phyloP scores from a whole-genome alignment of 75 land plant species.

The Larix kaempferi region DNA sequence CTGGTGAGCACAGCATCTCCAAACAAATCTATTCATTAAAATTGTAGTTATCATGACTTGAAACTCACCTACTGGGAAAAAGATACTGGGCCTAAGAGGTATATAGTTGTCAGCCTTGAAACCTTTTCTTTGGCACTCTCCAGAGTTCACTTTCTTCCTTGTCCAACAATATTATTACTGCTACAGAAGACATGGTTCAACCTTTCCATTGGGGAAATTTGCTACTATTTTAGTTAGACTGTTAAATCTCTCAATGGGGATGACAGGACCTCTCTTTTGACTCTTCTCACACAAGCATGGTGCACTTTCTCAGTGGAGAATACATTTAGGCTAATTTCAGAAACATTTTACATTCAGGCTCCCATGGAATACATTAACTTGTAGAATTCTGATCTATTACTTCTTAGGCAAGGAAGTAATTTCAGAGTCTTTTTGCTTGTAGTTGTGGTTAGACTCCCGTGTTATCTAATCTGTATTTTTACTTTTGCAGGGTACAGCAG shows the following conservation, averaged over 20 bases:
- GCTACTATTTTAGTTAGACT: background rate
- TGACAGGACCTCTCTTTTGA: background rate
- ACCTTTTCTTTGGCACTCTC: background rate
- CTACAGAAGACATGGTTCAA: no score
- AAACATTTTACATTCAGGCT: no score
- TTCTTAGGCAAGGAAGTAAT: background rate
- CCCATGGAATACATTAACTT: background rate
- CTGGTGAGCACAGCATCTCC: no score
- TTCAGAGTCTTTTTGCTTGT: background rate
- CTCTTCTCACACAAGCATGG: background rate
- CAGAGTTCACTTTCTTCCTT: no score
- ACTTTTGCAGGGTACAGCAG: slow-evolving; percentile 64
- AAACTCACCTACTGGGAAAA: background rate
- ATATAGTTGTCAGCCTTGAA: background rate
- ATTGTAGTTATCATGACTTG: no score
- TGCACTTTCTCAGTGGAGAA: background rate
- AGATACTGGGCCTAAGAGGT: background rate
- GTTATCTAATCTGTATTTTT: background rate
- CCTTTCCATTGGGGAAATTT: background rate
- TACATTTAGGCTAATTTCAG: no score
- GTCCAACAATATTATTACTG: no score
- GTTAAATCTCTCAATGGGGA: background rate
- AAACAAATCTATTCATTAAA: no score
- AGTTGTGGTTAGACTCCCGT: background rate
- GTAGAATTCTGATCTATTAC: background rate